These are phyloP conservation scores for Detonula confervacea DNA, from an alignment of 352 stramenopile species.

Conservation along the genomic window DNA sequence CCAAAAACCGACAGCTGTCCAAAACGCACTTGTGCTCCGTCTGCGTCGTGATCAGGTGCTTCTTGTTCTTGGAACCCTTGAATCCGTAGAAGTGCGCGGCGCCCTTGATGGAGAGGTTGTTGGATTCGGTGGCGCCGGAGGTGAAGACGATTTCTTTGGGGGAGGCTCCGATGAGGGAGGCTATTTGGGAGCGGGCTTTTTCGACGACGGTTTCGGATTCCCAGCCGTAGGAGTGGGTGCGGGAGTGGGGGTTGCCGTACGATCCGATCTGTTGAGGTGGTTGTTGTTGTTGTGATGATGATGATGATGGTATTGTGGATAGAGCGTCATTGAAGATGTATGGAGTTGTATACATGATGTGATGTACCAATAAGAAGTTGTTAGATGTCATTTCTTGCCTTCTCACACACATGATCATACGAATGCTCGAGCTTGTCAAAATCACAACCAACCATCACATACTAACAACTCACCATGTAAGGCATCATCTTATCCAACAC, in stretches of 20 bases:
- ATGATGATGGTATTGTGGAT: too few relatives aligned
- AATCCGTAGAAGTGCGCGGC: conserved; percentile 92
- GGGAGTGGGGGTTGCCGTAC: conserved; percentile 99
- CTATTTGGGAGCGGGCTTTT: conserved; percentile 89
- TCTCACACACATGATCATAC: too few relatives aligned
- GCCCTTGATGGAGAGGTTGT: conserved; percentile 99
- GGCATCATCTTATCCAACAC: conserved; percentile 99
- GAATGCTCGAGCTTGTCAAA: too few relatives aligned
- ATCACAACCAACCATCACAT: too few relatives aligned
- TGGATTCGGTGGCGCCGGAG: conserved; percentile 97
- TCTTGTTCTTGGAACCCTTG: conserved; percentile 76
- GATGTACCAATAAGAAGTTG: too few relatives aligned
- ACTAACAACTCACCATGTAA: conserved; percentile 90
- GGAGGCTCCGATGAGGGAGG: conserved; percentile 91
- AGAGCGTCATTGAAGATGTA: too few relatives aligned
- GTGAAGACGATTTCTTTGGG: conserved; percentile 99
- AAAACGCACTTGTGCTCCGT: conserved; percentile 95
- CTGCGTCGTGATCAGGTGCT: conserved; percentile 99
- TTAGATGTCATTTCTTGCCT: too few relatives aligned
- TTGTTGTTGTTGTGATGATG: too few relatives aligned
- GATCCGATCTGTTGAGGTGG: conserved; percentile 84
- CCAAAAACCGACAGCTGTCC: conserved; percentile 96
- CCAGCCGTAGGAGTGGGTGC: conserved; percentile 98
- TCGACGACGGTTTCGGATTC: conserved; percentile 96
- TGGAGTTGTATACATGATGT: too few relatives aligned